These are phyloP conservation scores for Carex cristatella DNA, from an alignment of 176 grass and related monocot genomes.

Conservation along the genomic window DNA sequence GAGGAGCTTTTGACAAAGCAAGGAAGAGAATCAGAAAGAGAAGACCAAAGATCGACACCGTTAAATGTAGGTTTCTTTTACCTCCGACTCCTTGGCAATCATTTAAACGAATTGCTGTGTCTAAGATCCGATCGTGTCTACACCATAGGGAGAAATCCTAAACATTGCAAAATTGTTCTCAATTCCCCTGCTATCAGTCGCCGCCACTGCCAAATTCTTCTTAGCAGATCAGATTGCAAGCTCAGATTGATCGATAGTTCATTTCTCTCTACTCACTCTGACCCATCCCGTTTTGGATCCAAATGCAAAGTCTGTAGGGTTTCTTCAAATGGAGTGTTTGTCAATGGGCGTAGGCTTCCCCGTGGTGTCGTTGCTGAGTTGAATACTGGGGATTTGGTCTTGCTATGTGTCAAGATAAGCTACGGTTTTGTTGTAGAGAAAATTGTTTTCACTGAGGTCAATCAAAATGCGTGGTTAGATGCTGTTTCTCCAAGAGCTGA, in stretches of 20 bases:
- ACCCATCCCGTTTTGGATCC: background rate
- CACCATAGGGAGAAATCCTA: conserved; percentile 22
- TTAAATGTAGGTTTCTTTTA: conserved; percentile 45
- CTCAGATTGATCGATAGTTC: conserved; percentile 40
- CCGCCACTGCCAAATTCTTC: conserved; percentile 35
- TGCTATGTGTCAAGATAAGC: conserved; percentile 2
- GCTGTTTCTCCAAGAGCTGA: conserved; percentile 41
- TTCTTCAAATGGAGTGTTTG: conserved; percentile 24
- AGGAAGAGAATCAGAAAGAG: background rate
- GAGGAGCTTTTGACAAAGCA: background rate
- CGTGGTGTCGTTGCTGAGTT: conserved; percentile 23
- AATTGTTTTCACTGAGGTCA: conserved; percentile 36
- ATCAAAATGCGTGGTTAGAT: background rate
- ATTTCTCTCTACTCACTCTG: background rate
- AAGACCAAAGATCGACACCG: background rate
- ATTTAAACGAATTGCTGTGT: conserved; percentile 23
- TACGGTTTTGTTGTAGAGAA: conserved; percentile 55
- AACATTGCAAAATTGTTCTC: conserved; percentile 13
- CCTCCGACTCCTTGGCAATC: conserved; percentile 31
- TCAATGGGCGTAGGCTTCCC: conserved; percentile 45
- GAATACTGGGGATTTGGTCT: conserved; percentile 8
- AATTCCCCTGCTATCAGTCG: conserved; percentile 6
- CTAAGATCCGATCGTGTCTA: conserved; percentile 55
- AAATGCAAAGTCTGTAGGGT: conserved; percentile 1
- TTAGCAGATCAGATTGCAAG: conserved; percentile 30